Base-by-base conservation (phyloP, 306 rosid species). In the Prosopis cineraria region DNA sequence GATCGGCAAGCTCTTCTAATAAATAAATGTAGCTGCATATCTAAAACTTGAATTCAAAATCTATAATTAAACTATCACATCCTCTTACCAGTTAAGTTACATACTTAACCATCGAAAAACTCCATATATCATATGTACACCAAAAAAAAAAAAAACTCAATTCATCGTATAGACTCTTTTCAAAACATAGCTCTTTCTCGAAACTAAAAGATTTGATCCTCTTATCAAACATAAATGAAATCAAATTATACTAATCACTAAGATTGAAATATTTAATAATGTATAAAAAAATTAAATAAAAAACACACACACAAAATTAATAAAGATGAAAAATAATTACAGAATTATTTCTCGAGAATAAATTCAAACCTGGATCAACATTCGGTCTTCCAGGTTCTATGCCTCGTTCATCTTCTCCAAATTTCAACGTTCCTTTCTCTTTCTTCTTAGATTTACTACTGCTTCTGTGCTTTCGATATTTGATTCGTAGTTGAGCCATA, bases 291-390 rank as follows among this genome's bases (percentile, higher is more conserved):
- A 1, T 11, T 25, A 25, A 29, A 58, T 1, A 2, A 12, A 27
- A 27, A 1, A 11, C 34, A 10, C 11, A 25, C 7, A 58, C 25
- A 11, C 4, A 58, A 58, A 58, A 2, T 0, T 0, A 10, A 43
- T 11, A 10, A 10, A 43, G 16, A 43, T 43, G 16, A 43, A 43
- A 43, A 43, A 3, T 3, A 43, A 29, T 10, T 24, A 53, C 0
- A 20, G 10, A 53, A 25, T 58, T 3, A 12, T 14, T 58, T 58
- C 37, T 12, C 7, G 6, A 27, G 19, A 19, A 12, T 56, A 58
- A 58, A 60, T 59, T 14, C 70, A 14, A 69, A 81, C 84, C 77
- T 81, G 76, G 72, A 58, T 74, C 72, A 33, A 65, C 44, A 25
- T 20, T 37, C 20, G 30, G 70, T 10, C 9, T 0, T 25, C 0